Percentiles rank a stretch among this genome's conserved stretches.
Conservation (phyloP, 2,329 filamentous ascomycete genomes). For the Fusarium austroafricanum region DNA sequence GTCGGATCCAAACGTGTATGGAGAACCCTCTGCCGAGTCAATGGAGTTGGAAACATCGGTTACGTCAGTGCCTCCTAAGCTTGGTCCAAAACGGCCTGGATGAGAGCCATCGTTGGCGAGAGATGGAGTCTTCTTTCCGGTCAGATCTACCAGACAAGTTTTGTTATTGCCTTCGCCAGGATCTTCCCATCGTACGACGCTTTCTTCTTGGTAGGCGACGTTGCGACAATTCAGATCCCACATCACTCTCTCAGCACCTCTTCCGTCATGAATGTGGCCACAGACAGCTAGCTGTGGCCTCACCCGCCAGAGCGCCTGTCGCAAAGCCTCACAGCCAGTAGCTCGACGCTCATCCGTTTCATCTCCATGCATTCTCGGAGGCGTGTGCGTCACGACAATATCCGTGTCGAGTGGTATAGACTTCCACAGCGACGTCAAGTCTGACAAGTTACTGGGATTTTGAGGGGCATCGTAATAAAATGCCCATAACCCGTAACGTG, state of each 20-base stretch:
- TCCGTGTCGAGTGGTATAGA: slow-evolving; percentile 71
- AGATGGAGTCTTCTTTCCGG: slow-evolving; percentile 54
- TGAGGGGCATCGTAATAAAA: slow-evolving; percentile 68
- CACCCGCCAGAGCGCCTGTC: slow-evolving; percentile 67
- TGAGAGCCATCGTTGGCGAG: slow-evolving; percentile 62
- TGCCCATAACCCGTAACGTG: slow-evolving; percentile 69
- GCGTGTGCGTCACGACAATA: slow-evolving; percentile 78
- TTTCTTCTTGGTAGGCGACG: slow-evolving; percentile 58
- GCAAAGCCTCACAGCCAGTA: slow-evolving; percentile 71
- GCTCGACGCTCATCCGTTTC: slow-evolving; percentile 53
- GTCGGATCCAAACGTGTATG: slow-evolving; percentile 27
- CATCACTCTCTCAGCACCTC: slow-evolving; percentile 70
- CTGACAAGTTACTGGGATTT: slow-evolving; percentile 23
- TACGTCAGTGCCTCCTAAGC: slow-evolving; percentile 11
- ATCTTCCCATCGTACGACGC: slow-evolving; percentile 66
- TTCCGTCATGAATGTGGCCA: slow-evolving; percentile 77
- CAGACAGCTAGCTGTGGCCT: slow-evolving; percentile 74
- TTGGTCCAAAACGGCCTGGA: slow-evolving; percentile 18
- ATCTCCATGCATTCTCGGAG: slow-evolving; percentile 71
- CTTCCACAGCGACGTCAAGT: slow-evolving; percentile 66
- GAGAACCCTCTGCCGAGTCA: not conserved
- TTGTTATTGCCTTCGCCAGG: slow-evolving; percentile 66
- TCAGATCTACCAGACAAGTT: slow-evolving; percentile 72
- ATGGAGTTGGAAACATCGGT: not conserved
- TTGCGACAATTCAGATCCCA: slow-evolving; percentile 65